Evolutionary conservation across 2,329 filamentous ascomycete species (phyloP), one percentile per base, ranked within the genome.

Genomic region (Diaporthe citri): DNA sequence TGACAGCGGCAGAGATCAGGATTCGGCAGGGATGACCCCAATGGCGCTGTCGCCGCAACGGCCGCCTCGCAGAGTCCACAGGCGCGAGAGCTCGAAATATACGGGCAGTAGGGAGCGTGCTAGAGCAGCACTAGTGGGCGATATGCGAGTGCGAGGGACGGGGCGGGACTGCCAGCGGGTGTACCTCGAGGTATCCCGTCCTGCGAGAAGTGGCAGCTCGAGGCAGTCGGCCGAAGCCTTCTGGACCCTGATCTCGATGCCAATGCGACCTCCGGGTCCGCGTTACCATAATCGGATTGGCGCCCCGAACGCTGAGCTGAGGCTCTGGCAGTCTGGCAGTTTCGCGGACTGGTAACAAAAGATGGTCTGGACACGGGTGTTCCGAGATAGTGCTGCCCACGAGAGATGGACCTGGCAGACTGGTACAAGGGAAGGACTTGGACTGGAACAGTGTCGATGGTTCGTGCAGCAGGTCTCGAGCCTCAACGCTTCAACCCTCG

Each of bases 231-330:
- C 70, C 62, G 55, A 48, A 55, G 48, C 55, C 31, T 56, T 51
- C 41, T 48, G 60, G 70, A 73, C 70, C 70, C 70, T 69, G 74
- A 75, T 73, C 74, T 73, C 71, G 74, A 73, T 73, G 71, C 41
- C 52, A 41, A 34, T 73, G 25, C 25, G 17, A 41, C 60, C 20
- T 59, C 15, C 41, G 52, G 41, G 60, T 22, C 55, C 52, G 55
- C 69, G 69, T 46, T 59, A 39, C 67, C 55, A 15, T 31, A 36
- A 15, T 6, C 15, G 52, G 48, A 71, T 6, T 71, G 55, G 48
- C 36, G 62, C 31, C 20, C 62, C 62, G 43, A 36, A n/a, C 10
- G 28, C 20, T 25, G 62, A 39, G 66, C 43, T 51, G 41, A 66
- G 41, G 60, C 41, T 66, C 60, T 51, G 39, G 31, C 36, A 56